Base-by-base conservation (phyloP, 169 alveolate species). In the Plasmodium gonderi region DNA sequence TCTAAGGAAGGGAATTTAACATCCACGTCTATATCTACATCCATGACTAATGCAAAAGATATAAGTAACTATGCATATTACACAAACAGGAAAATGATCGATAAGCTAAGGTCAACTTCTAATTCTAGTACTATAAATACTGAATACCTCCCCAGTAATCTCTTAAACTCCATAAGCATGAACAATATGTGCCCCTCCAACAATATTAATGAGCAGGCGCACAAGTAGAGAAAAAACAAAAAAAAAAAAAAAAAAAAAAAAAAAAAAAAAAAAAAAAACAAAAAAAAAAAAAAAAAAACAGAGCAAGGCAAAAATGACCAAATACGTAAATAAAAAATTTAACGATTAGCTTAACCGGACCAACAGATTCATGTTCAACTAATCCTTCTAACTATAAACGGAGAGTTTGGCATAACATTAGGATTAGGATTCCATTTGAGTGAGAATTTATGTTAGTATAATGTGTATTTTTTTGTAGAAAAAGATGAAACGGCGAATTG, bases 41-140 rank as follows among this genome's bases (percentile, higher is more conserved):
- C 77, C 36, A 33, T 33, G 51, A 29, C 44, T 7, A 68, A 29
- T 23, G 60, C 40, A 38, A 82, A 69, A 26, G 92, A 82, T 68
- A 5, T 72, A 14, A 42, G 40, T 75, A 82, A 45, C 60, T 82
- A 82, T 47, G 92, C 51, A 31, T 69, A 29, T 47, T 82, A 29
- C 29, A 38, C 65, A 7, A 82, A 26, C 64, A 82, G 26, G 60
- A 82, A 69, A 82, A 82, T 82, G 83, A 47, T 82, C 8, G 77
- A 69, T 12, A 68, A 82, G 60, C 38, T 82, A 8, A 82, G 82
- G 42, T 68, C 81, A 33, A 82, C 92, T 14, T 82, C 92, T 31
- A 82, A 82, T 82, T 69, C 92, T 0, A 82, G 92, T 33, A 82
- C 83, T 36, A 82, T 68, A 42, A 82, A 82, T 40, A 82, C 92